Evolutionary conservation across 2,329 filamentous ascomycete species (phyloP).

Genomic region (Aureobasidium namibiae): DNA sequence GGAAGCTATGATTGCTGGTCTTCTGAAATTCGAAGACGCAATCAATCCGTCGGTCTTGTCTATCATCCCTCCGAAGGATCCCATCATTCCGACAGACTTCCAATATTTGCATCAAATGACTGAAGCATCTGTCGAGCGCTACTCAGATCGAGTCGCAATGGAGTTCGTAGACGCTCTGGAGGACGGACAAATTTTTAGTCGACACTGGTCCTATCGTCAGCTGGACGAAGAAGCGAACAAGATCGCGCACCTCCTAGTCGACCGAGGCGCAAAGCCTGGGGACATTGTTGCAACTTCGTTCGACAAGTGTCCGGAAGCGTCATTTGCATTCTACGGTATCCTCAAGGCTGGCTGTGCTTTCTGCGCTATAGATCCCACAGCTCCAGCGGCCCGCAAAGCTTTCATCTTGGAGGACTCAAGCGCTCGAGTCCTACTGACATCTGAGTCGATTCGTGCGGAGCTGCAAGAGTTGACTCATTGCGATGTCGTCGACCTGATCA

Average conservation of each 20-base stretch:
- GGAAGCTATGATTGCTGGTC: constrained; percentile 54
- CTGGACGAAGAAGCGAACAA: constrained; percentile 63
- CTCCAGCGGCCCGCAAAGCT: constrained; percentile 62
- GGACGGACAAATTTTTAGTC: constrained; percentile 36
- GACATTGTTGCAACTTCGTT: constrained; percentile 69
- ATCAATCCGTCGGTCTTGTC: constrained; percentile 47
- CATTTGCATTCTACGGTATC: constrained; percentile 72
- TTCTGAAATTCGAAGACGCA: constrained; percentile 34
- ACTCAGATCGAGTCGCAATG: constrained; percentile 58
- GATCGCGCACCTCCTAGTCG: constrained; percentile 57
- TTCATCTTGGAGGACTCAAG: constrained; percentile 72
- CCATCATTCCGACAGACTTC: constrained; percentile 50
- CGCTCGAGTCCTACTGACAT: constrained; percentile 52
- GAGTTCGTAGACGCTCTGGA: constrained; percentile 55
- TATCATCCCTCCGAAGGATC: constrained; percentile 53
- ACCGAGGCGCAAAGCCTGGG: constrained; percentile 44
- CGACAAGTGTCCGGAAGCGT: constrained; percentile 76
- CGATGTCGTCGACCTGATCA: constrained; percentile 37
- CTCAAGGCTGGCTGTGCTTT: constrained; percentile 77
- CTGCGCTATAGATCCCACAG: constrained; percentile 67
- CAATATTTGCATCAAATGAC: constrained; percentile 69
- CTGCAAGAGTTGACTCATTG: constrained; percentile 17
- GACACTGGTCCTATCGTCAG: constrained; percentile 65
- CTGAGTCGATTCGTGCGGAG: constrained; percentile 21
- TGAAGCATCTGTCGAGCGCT: constrained; percentile 49